Percentiles rank a stretch among this genome's conserved stretches.
Evolutionary conservation across 129 eudicot species (phyloP).

Genomic region (Flaveria brownii): DNA sequence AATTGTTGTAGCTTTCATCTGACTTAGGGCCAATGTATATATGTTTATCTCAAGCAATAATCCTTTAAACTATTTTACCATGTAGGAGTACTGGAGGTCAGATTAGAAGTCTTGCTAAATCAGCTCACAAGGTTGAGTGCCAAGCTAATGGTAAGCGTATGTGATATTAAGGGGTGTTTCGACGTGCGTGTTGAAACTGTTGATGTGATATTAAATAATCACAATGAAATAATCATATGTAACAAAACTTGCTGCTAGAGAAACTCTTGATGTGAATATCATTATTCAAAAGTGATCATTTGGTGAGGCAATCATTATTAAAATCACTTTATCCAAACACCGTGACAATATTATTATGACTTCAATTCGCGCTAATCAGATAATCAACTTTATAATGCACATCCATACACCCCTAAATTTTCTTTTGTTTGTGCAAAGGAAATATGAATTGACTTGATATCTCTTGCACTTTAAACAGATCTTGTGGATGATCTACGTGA

Average conservation of each 20-base stretch:
- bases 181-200: not conserved
- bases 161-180: not conserved
- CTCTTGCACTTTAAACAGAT: conserved; percentile 39
- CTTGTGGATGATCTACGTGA: conserved; percentile 80
- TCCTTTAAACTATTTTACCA: conserved; percentile 7
- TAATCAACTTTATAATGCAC: not conserved
- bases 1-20: not conserved
- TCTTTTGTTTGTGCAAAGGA: conserved; percentile 5
- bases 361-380: not conserved
- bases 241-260: not conserved
- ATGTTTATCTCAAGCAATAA: conserved; percentile 15
- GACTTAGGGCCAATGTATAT: not conserved
- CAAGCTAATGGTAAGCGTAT: conserved; percentile 66
- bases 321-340: not conserved
- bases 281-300: not conserved
- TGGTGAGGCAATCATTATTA: not conserved
- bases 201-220: not conserved
- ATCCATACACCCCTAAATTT: not conserved
- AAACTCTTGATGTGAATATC: not conserved
- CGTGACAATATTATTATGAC: not conserved
- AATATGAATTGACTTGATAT: conserved; percentile 12
- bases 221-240: not conserved
- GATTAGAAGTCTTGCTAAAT: conserved; percentile 64
- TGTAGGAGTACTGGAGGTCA: conserved; percentile 70
- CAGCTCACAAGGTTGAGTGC: conserved; percentile 67